These are phyloP conservation scores for Brettanomyces bruxellensis DNA, from an alignment of 805 yeast species.

Conservation along the genomic window DNA sequence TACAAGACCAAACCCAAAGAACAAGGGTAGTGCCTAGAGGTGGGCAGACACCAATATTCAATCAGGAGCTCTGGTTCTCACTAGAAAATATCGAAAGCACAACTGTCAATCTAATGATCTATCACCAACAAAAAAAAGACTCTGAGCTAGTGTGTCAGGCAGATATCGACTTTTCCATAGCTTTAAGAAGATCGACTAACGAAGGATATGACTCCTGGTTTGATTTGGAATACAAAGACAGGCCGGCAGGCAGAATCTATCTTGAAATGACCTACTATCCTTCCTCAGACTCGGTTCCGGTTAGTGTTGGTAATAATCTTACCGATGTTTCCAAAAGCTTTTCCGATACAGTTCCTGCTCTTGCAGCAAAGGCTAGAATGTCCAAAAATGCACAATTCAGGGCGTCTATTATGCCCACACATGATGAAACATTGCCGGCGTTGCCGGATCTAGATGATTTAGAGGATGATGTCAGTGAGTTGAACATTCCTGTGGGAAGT, in stretches of 20 bases:
- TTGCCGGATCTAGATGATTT: constrained; percentile 1
- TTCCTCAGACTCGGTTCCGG: constrained; percentile 24
- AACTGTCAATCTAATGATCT: constrained; percentile 57
- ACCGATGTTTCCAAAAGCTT: constrained; percentile 5
- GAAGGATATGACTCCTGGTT: constrained; percentile 88
- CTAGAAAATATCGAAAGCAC: constrained; percentile 58
- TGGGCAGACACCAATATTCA: constrained; percentile 92
- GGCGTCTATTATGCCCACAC: not conserved
- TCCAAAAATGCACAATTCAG: not conserved
- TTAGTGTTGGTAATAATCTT: constrained; percentile 15
- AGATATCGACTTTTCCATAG: constrained; percentile 68
- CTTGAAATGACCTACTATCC: constrained; percentile 92
- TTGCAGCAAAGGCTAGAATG: not conserved
- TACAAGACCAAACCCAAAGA: constrained; percentile 73
- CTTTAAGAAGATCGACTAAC: constrained; percentile 52
- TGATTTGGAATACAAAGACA: constrained; percentile 52
- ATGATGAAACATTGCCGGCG: not conserved
- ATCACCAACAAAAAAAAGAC: constrained; percentile 79
- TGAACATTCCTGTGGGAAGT: not conserved
- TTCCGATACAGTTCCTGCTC: not conserved
- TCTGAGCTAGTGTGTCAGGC: constrained; percentile 81
- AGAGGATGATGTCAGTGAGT: constrained; percentile 1
- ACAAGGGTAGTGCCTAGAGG: constrained; percentile 77
- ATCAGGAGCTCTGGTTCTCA: constrained; percentile 61
- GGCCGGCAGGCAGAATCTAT: constrained; percentile 81